Percentiles rank a stretch among this genome's conserved stretches.
These are phyloP conservation scores for Neurospora cerealis DNA, from an alignment of 495 filamentous ascomycete species.

Conservation along the genomic window DNA sequence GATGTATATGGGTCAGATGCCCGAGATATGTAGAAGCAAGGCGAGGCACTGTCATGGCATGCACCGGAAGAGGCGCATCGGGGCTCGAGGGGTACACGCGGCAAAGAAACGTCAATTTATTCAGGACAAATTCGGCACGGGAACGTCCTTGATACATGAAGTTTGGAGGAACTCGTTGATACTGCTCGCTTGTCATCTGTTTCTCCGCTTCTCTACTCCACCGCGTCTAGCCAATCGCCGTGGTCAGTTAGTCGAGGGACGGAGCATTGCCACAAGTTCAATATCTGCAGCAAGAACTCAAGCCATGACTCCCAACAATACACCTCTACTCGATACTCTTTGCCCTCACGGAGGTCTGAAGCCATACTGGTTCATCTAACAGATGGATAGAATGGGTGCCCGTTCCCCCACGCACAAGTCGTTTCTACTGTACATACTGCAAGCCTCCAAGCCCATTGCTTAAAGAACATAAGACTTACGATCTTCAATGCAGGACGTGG, in stretches of 20 bases:
- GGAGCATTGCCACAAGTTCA: background rate
- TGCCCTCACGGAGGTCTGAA: background rate
- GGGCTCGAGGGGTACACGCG: background rate
- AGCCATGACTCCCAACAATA: background rate
- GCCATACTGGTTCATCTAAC: background rate
- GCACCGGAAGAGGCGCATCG: background rate
- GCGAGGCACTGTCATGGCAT: background rate
- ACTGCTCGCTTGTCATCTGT: background rate
- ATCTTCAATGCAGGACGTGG: background rate
- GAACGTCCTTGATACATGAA: background rate
- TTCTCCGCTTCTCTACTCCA: background rate
- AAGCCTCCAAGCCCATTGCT: background rate
- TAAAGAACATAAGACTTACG: background rate
- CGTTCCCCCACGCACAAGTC: background rate
- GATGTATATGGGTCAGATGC: background rate
- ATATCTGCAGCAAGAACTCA: background rate
- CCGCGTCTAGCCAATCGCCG: too few relatives aligned
- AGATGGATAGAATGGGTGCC: background rate
- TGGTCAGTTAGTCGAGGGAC: background rate
- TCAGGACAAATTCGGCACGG: background rate
- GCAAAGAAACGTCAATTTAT: background rate
- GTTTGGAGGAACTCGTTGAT: background rate
- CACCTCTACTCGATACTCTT: background rate
- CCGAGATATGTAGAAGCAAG: background rate
- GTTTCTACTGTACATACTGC: background rate